Evolutionary conservation across 2,329 filamentous ascomycete genomes (phyloP).

Genomic region (Fonsecaea nubica): DNA sequence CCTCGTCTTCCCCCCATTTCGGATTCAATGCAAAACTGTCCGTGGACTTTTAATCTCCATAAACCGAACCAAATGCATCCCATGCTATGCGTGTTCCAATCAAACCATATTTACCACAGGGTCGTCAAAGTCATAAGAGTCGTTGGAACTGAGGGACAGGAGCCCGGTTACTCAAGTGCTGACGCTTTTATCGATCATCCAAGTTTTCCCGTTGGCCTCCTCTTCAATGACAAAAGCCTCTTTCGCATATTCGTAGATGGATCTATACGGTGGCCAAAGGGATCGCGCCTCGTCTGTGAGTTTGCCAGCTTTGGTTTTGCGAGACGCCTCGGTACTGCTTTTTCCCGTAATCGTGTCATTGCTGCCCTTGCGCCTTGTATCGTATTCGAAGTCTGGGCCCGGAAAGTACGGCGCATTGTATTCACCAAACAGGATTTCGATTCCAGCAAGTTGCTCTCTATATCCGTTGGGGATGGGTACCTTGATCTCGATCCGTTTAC

Average conservation of each 20-base stretch:
- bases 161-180: constrained; percentile 33
- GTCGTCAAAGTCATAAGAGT: neutral
- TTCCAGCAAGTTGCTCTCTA: constrained; percentile 77
- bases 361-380: constrained; percentile 41
- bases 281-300: constrained; percentile 77
- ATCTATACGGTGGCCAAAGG: constrained; percentile 89
- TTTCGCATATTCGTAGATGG: constrained; percentile 90
- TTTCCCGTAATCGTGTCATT: constrained; percentile 32
- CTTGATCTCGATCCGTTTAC: constrained; percentile 76
- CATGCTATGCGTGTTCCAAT: constrained; percentile 21
- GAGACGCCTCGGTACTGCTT: constrained; percentile 15
- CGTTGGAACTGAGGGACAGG: neutral
- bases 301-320: constrained; percentile 45
- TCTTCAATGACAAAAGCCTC: constrained; percentile 96
- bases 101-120: constrained; percentile 5
- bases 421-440: constrained; percentile 66
- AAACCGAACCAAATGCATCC: constrained; percentile 2
- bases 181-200: constrained; percentile 71
- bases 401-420: constrained; percentile 69
- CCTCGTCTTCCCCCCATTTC: neutral
- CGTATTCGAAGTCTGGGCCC: constrained; percentile 60
- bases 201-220: constrained; percentile 87
- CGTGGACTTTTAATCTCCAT: neutral
- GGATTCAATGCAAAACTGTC: neutral
- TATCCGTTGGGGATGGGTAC: constrained; percentile 89